Conservation (phyloP, 495 filamentous ascomycete species). For the Aspergillus sclerotiicarbonarius region DNA sequence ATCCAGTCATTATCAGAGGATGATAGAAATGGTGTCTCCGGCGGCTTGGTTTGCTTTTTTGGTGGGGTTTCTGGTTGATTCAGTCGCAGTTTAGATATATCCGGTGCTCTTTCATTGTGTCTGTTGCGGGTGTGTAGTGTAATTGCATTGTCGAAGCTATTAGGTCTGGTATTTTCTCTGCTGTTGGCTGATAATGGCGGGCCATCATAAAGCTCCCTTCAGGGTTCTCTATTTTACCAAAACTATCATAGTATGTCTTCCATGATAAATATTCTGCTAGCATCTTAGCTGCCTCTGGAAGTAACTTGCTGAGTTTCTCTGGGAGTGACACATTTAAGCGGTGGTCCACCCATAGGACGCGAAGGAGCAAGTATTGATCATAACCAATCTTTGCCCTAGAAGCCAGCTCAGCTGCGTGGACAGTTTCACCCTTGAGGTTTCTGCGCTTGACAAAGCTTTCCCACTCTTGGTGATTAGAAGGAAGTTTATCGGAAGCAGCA, state of each 20-base stretch:
- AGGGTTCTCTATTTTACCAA: neutral
- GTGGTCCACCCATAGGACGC: neutral
- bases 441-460: neutral
- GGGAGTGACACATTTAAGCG: neutral
- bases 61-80: neutral
- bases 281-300: neutral
- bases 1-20: neutral
- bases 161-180: neutral
- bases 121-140: conserved; percentile 17
- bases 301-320: no score
- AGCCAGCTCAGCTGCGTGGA: conserved; percentile 2
- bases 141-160: conserved; percentile 10
- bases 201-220: conserved; percentile 8
- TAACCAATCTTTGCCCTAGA: conserved; percentile 5
- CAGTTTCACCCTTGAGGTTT: neutral
- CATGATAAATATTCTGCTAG: neutral
- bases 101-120: conserved; percentile 11
- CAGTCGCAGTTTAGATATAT: neutral
- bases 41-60: neutral
- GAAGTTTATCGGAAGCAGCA: neutral
- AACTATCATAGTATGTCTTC: neutral
- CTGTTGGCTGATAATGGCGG: conserved; percentile 7
- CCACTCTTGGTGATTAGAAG: neutral
- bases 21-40: neutral
- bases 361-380: conserved; percentile 9